Evolutionary conservation across 176 grass and related monocot species (phyloP).

Genomic region (Oryza officinalis): DNA sequence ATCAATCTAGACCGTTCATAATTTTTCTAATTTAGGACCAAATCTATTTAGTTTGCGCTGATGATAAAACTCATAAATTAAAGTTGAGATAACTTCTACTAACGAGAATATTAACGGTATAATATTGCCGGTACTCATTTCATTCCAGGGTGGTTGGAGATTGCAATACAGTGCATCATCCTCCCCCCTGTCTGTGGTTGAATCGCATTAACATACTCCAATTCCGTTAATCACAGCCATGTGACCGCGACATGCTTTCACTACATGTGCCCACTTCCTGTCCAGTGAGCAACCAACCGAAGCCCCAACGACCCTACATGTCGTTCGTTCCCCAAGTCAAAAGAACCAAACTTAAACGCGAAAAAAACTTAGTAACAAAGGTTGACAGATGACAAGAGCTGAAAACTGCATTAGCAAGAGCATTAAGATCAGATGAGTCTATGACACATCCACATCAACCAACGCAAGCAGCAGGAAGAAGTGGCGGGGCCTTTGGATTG

Average conservation of each 20-base stretch:
- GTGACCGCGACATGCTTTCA: background rate
- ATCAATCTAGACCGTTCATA: too few relatives aligned
- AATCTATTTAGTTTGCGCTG: too few relatives aligned
- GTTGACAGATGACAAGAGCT: background rate
- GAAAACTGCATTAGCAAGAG: background rate
- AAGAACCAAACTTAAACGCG: background rate
- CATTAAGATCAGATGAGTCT: background rate
- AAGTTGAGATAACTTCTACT: too few relatives aligned
- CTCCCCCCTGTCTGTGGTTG: background rate
- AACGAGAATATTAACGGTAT: too few relatives aligned
- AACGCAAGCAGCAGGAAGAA: too few relatives aligned
- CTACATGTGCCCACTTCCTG: background rate
- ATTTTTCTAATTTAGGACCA: too few relatives aligned
- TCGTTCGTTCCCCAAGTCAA: background rate
- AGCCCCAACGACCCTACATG: background rate
- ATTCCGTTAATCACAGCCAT: background rate
- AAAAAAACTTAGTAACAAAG: background rate
- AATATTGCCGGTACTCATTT: too few relatives aligned
- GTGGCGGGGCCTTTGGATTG: too few relatives aligned
- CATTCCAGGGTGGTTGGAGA: background rate
- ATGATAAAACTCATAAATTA: too few relatives aligned
- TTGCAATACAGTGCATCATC: background rate
- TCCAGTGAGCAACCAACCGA: background rate
- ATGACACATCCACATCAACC: background rate
- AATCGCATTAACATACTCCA: background rate